A percentile compares a stretch with the other conserved stretches of the same genome.
phyloP scores from a whole-genome alignment of 306 rosid genomes.

The Trifolium pratense region DNA sequence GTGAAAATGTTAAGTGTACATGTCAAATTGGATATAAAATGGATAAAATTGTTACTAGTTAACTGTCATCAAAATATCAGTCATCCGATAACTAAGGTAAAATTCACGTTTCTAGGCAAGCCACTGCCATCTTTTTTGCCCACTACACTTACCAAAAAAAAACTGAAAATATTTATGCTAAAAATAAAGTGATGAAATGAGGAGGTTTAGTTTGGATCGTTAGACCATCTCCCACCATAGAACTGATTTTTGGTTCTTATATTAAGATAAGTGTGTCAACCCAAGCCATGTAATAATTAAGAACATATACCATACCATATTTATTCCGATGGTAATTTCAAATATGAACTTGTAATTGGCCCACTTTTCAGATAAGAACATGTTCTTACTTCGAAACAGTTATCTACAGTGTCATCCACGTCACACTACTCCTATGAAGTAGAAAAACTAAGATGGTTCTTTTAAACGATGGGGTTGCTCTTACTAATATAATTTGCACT shows the following conservation, averaged over 20 bases:
- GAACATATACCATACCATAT: background rate
- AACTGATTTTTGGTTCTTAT: background rate
- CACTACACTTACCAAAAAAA: background rate
- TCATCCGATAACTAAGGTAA: background rate
- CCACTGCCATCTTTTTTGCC: background rate
- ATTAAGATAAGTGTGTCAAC: background rate
- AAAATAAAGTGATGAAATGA: background rate
- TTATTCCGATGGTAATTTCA: background rate
- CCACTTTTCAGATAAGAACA: background rate
- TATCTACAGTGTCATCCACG: background rate
- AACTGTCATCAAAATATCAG: conserved; percentile 20
- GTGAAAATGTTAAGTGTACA: conserved; percentile 9
- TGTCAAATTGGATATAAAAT: conserved; percentile 25
- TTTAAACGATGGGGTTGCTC: background rate
- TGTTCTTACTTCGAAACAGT: background rate
- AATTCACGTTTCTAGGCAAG: conserved; percentile 11
- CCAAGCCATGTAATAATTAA: background rate
- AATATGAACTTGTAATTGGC: background rate
- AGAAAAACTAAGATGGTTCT: background rate
- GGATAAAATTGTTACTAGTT: background rate
- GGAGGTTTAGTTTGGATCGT: conserved; percentile 13
- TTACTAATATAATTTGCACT: conserved; percentile 32
- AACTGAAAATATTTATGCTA: conserved; percentile 13
- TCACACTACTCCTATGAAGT: background rate
- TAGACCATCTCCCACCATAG: background rate